A percentile compares a stretch with the other conserved stretches of the same genome.
Evolutionary conservation across 73 alveolate genomes (phyloP).

Genomic region (Diophrys sp.): DNA sequence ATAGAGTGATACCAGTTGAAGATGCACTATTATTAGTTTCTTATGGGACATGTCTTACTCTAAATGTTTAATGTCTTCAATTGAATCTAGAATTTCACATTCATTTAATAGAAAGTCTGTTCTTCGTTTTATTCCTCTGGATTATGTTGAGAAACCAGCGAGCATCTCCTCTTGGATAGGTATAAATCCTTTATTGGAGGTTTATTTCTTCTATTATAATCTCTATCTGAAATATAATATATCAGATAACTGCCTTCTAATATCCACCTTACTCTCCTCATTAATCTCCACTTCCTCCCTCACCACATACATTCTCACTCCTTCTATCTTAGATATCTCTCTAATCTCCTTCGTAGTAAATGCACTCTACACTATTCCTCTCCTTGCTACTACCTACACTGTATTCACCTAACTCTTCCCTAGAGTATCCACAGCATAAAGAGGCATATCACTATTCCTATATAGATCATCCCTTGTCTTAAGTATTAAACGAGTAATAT

Average conservation of each 20-base stretch:
- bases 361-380: conserved; percentile 63
- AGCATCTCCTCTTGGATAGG: conserved; percentile 11
- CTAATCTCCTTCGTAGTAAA: conserved; percentile 79
- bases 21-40: conserved; percentile 15
- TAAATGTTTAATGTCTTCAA: conserved; percentile 23
- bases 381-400: conserved; percentile 30
- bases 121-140: conserved; percentile 46
- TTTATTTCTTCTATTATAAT: too few species aligned
- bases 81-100: conserved; percentile 8
- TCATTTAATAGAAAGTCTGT: conserved; percentile 28
- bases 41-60: conserved; percentile 3
- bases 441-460: conserved; percentile 64
- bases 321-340: conserved; percentile 39
- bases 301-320: conserved; percentile 12
- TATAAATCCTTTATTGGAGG: not conserved
- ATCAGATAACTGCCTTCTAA: too few species aligned
- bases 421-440: conserved; percentile 44
- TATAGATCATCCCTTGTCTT: conserved; percentile 37
- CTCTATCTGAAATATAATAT: too few species aligned
- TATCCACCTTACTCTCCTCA: too few species aligned
- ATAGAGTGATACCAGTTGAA: not conserved
- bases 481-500: conserved; percentile 67
- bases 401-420: conserved; percentile 24
- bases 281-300: conserved; percentile 21
- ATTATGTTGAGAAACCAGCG: conserved; percentile 14